Base-by-base conservation (phyloP, 2,329 filamentous ascomycete genomes). In the Calonectria pseudoreteaudii region DNA sequence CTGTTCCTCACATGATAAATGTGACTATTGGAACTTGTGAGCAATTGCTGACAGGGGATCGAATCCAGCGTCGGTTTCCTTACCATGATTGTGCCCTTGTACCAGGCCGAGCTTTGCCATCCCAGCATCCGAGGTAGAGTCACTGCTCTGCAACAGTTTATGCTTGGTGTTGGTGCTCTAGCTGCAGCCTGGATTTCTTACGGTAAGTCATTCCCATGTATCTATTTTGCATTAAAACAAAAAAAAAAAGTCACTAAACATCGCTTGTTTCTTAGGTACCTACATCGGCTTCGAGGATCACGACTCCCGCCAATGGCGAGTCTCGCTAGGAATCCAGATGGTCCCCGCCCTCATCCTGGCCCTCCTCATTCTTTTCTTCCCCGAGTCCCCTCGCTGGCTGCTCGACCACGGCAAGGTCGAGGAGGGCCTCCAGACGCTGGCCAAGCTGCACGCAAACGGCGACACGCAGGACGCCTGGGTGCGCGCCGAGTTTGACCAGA, bases 41-140 rank as follows among this genome's bases (percentile, higher is more conserved):
- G 23, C 56, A 62, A 23, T 41, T 41, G n/a, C 73, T 72, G 36
- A 73, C 66, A 41, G 31, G 41, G 36, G 26, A 31, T 20, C 18
- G 18, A n/a, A 28, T 60, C 44, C 16, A 90, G 88, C 50, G 88
- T 90, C 71, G 84, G 87, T 67, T 83, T 86, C 72, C 73, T 86
- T 70, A 80, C 81, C 58, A 85, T 84, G 83, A 83, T 83, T 13
- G 82, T 86, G 69, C 84, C 94, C 2, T 84, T 96, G 0, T 96
- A 95, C 82, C 94, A 96, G 81, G 94, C 93, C 28, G 94, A 97
- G 80, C 88, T 96, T 30, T 92, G 93, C 4, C 94, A 96, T 81
- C 94, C 94, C 1, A 90, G 89, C 72, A 96, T 96, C 79, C 91
- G 94, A 82, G 94, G 94, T 16, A 88, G 92, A 75, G 90, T 97